Evolutionary conservation across 257 asterid genomes (phyloP), one percentile per base, ranked within the genome.

Genomic region (Forsythia viridissima): DNA sequence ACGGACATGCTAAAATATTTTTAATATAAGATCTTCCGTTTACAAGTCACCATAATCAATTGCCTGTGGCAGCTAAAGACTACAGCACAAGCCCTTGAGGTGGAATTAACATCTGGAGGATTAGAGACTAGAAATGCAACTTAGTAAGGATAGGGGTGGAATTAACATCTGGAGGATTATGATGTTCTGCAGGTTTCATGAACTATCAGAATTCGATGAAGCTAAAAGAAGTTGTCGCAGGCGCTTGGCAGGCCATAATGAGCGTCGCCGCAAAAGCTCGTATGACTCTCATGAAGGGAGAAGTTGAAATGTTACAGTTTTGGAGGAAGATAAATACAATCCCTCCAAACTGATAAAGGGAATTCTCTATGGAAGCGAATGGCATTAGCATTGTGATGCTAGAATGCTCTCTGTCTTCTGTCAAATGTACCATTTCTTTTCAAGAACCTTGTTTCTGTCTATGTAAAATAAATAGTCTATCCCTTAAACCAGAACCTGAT

Each of bases 211-310:
- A 85, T 94, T 94, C 40, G 98, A 94, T 80, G 97, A 92, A 79
- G 88, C 93, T 67, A 94, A 94, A 80, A 89, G 93, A 85, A 94
- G 98, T 80, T 94, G 98, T 40, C 92, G 97, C 72, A 87, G 91
- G 89, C 93, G 96, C 67, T 84, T 94, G 85, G 97, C 97, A 20
- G 97, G 97, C 75, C 98, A 94, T 81, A 94, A 94, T 67, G 96
- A 90, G 85, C 92, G 97, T 30, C 97, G 98, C 68, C 97, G 98
- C 76, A 90, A 91, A 86, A 88, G 87, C 84, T 82, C 93, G 11
- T 79, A 77, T 4, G 98, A 92, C 72, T 80, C 93, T 77, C 91
- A 80, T 0, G 85, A 88, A 75, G 86, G 75, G 81, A 81, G 71
- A 81, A 43, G 78, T 36, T 51, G 51, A 77, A 73, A 80, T 39